phyloP scores from a whole-genome alignment of 2,329 filamentous ascomycete species.

The Cyphellophora europaea region DNA sequence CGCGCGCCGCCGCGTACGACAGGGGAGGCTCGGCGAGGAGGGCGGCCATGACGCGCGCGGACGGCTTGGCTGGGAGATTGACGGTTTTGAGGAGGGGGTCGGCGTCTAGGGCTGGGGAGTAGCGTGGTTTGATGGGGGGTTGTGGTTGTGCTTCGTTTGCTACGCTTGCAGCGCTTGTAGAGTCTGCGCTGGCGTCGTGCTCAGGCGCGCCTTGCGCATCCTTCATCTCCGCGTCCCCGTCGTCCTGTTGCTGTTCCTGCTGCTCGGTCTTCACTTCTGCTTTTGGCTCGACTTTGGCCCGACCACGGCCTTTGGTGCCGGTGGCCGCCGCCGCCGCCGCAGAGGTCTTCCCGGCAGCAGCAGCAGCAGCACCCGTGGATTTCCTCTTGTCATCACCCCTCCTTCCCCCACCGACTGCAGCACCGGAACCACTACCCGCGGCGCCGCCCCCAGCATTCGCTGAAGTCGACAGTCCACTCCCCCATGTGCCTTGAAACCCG shows the following conservation, averaged over 20 bases:
- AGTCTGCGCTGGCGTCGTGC: slow-evolving; percentile 4
- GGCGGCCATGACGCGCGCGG: slow-evolving; percentile 34
- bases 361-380: slow-evolving; percentile 5
- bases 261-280: slow-evolving; percentile 6
- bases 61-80: slow-evolving; percentile 33
- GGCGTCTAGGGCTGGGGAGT: slow-evolving; percentile 21
- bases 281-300: slow-evolving; percentile 6
- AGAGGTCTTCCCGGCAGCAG: slow-evolving; percentile 8
- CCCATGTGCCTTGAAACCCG: slow-evolving; percentile 8
- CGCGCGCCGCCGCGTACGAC: slow-evolving; percentile 36
- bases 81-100: slow-evolving; percentile 23
- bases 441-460: slow-evolving; percentile 16
- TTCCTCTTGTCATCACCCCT: slow-evolving; percentile 12
- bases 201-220: slow-evolving; percentile 6
- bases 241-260: not conserved
- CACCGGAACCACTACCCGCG: slow-evolving; percentile 1
- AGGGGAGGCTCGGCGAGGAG: slow-evolving; percentile 37
- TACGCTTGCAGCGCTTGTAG: not conserved
- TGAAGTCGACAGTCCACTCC: slow-evolving; percentile 5
- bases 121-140: slow-evolving; percentile 20
- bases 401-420: not conserved
- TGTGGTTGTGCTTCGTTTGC: slow-evolving; percentile 1
- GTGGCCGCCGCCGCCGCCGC: slow-evolving; percentile 16
- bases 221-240: slow-evolving; percentile 9
- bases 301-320: slow-evolving; percentile 5